Conservation (phyloP, 768 basidiomycete genomes). For the Collybia nuda region DNA sequence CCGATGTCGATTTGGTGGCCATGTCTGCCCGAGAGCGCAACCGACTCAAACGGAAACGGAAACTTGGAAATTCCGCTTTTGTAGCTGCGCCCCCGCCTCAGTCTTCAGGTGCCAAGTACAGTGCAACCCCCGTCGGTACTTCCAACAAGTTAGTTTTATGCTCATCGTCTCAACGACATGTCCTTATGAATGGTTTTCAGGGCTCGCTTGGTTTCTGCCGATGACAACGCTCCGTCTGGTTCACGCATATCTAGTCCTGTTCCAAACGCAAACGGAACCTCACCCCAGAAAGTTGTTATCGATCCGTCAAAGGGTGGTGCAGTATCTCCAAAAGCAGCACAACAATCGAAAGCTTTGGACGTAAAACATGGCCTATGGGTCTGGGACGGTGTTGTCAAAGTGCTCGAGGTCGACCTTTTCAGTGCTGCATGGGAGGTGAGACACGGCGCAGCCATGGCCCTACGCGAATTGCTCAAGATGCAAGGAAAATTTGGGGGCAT, state of each 20-base stretch:
- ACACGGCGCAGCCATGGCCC: slow-evolving; percentile 90
- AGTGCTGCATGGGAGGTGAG: slow-evolving; percentile 90
- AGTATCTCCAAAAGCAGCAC: slow-evolving; percentile 73
- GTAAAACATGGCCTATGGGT: slow-evolving; percentile 78
- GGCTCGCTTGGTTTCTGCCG: slow-evolving; percentile 70
- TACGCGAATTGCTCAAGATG: slow-evolving; percentile 82
- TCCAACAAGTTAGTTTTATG: slow-evolving; percentile 51
- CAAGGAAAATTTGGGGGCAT: slow-evolving; percentile 86
- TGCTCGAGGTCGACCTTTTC: slow-evolving; percentile 82
- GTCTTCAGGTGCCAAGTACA: slow-evolving; percentile 59
- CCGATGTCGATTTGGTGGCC: slow-evolving; percentile 48
- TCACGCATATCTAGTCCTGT: slow-evolving; percentile 63
- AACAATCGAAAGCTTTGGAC: slow-evolving; percentile 75
- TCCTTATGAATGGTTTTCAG: slow-evolving; percentile 32
- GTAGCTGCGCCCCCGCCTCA: slow-evolving; percentile 73
- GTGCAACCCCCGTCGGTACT: slow-evolving; percentile 52
- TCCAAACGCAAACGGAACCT: slow-evolving; percentile 34
- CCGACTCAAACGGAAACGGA: slow-evolving; percentile 92
- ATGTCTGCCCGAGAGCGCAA: slow-evolving; percentile 93
- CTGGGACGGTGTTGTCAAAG: slow-evolving; percentile 80
- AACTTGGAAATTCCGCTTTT: slow-evolving; percentile 80
- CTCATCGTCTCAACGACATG: background rate
- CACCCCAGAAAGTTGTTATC: slow-evolving; percentile 66
- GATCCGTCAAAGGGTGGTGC: slow-evolving; percentile 87
- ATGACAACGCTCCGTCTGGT: slow-evolving; percentile 47